phyloP scores from a whole-genome alignment of 148 eudicot genomes.

The Limonium bicolor region DNA sequence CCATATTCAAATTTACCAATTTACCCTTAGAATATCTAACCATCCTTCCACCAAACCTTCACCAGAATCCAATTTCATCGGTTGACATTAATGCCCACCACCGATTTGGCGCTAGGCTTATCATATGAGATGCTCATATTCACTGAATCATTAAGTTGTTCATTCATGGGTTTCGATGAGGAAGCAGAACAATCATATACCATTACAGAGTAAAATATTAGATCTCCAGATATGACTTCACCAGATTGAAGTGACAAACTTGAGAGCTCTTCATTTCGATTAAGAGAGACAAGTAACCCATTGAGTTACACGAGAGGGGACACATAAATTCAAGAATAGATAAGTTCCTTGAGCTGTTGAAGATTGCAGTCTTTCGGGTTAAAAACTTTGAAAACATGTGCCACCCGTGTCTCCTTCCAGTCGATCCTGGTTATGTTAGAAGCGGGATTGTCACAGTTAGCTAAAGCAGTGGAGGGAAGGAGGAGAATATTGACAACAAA shows the following conservation, averaged over 20 bases:
- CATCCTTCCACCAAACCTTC: not conserved
- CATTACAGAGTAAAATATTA: conserved; percentile 38
- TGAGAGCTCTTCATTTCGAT: conserved; percentile 50
- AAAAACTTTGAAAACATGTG: no score
- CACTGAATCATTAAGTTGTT: not conserved
- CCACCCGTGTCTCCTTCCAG: no score
- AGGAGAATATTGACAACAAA: no score
- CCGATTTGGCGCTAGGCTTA: conserved; percentile 9
- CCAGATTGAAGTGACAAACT: conserved; percentile 40
- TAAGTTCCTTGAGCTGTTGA: conserved; percentile 26
- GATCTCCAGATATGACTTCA: conserved; percentile 69
- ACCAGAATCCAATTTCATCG: not conserved
- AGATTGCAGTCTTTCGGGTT: conserved; percentile 31
- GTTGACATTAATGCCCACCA: conserved; percentile 1
- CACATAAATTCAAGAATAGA: conserved; percentile 17
- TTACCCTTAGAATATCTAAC: conserved; percentile 6
- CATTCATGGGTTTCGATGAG: not conserved
- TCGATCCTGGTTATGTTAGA: no score
- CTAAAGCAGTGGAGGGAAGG: no score
- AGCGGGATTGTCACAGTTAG: no score
- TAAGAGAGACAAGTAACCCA: conserved; percentile 48
- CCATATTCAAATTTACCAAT: no score
- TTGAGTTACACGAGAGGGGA: conserved; percentile 16
- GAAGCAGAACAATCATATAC: conserved; percentile 4
- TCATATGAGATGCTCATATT: no score